These are phyloP conservation scores for Alternaria panax DNA, from an alignment of 2,329 filamentous ascomycete genomes.

Conservation along the genomic window DNA sequence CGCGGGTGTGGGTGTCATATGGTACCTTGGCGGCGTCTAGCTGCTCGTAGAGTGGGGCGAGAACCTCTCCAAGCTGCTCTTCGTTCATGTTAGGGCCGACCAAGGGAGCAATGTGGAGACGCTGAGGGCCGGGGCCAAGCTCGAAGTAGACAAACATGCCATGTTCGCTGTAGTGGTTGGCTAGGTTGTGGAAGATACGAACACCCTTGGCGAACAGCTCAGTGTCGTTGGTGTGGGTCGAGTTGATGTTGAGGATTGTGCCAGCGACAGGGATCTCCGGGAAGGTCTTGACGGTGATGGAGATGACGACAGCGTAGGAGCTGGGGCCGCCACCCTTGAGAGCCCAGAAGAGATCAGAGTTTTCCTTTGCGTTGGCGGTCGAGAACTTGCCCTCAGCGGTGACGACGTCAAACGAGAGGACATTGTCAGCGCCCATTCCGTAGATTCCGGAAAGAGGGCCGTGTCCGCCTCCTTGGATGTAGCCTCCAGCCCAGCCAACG, in stretches of 20 bases:
- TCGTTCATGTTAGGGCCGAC: constrained; percentile 44
- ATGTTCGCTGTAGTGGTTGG: constrained; percentile 43
- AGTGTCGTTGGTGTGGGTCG: constrained; percentile 44
- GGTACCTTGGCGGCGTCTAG: constrained; percentile 43
- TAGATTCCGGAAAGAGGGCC: constrained; percentile 50
- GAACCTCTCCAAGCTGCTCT: constrained; percentile 32
- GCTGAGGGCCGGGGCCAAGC: constrained; percentile 31
- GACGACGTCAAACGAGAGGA: constrained; percentile 49
- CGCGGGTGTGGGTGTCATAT: constrained; percentile 37
- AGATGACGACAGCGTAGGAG: constrained; percentile 41
- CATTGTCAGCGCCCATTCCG: constrained; percentile 50
- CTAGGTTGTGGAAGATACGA: constrained; percentile 44
- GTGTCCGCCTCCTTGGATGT: constrained; percentile 55
- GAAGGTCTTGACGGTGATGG: constrained; percentile 45
- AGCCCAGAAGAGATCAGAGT: constrained; percentile 50
- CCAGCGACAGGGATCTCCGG: constrained; percentile 44
- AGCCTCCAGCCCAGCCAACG: constrained; percentile 53
- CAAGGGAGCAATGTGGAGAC: constrained; percentile 44
- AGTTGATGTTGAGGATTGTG: constrained; percentile 47
- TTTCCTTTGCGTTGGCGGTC: constrained; percentile 39
- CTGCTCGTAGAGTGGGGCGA: constrained; percentile 40
- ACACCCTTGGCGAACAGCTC: constrained; percentile 39
- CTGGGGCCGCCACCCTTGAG: constrained; percentile 45
- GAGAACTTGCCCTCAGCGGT: constrained; percentile 49
- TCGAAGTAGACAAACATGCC: constrained; percentile 50